Evolutionary conservation across 768 basidiomycete genomes (phyloP).

Genomic region (Saitozyma podzolica): DNA sequence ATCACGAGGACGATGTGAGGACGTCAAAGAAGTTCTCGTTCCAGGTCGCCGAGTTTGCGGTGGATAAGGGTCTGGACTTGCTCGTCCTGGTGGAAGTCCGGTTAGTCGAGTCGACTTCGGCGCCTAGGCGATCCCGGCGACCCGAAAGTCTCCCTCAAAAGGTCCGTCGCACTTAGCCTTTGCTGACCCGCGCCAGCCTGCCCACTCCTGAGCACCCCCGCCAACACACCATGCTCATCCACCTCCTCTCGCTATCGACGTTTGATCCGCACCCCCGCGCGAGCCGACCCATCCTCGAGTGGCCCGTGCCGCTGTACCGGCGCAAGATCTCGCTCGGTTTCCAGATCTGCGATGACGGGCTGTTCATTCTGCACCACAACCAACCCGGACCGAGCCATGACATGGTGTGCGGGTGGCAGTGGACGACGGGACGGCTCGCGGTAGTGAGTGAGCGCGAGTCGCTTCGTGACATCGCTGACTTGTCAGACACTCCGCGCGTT

Average conservation of each 20-base stretch:
- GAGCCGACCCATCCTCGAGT: conserved; percentile 21
- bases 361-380: conserved; percentile 35
- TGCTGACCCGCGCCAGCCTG: neutral
- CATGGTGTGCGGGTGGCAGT: conserved; percentile 43
- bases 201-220: neutral
- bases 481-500: conserved; percentile 29
- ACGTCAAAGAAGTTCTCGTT: conserved; percentile 31
- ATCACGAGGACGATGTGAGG: conserved; percentile 22
- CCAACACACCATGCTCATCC: conserved; percentile 29
- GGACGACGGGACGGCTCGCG: conserved; percentile 41
- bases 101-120: conserved; percentile 23
- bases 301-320: conserved; percentile 16
- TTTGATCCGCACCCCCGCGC: conserved; percentile 44
- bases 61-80: conserved; percentile 50
- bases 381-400: conserved; percentile 16
- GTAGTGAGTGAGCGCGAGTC: conserved; percentile 24
- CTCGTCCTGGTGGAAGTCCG: conserved; percentile 41
- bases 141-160: neutral
- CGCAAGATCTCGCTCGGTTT: conserved; percentile 25
- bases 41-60: conserved; percentile 46
- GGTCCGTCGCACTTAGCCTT: neutral
- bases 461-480: conserved; percentile 6
- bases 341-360: conserved; percentile 44
- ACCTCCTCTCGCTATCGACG: conserved; percentile 41
- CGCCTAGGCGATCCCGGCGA: neutral